phyloP scores from a whole-genome alignment of 2,329 filamentous ascomycete species.

The Fusarium dimerum region DNA sequence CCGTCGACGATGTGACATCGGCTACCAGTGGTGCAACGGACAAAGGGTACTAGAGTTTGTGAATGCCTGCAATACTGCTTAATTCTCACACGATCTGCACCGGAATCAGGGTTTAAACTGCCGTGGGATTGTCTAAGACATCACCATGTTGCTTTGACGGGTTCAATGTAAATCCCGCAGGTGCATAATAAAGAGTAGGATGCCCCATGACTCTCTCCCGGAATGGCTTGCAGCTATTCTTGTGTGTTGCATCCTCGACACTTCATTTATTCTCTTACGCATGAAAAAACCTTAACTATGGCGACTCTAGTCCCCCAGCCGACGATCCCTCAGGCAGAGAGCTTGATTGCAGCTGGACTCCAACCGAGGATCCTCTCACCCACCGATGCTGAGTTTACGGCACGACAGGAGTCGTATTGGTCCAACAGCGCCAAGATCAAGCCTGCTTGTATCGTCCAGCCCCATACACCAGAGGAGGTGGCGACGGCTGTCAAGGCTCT shows the following conservation, averaged over 20 bases:
- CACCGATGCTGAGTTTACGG: constrained; percentile 8
- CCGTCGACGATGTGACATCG: too few species aligned
- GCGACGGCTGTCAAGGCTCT: constrained; percentile 9
- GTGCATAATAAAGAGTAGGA: neutral
- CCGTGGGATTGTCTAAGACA: too few species aligned
- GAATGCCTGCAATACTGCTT: too few species aligned
- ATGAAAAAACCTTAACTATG: constrained; percentile 4
- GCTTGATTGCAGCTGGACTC: constrained; percentile 12
- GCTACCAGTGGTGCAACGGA: too few species aligned
- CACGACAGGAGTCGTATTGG: constrained; percentile 21
- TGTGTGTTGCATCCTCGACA: too few species aligned
- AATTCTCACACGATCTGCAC: too few species aligned
- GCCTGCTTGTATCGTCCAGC: constrained; percentile 15
- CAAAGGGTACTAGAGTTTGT: too few species aligned
- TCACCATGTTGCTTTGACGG: too few species aligned
- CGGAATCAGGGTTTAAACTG: too few species aligned
- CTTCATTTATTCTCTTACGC: too few species aligned
- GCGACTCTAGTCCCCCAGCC: neutral
- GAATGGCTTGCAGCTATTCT: too few species aligned
- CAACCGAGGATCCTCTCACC: constrained; percentile 7
- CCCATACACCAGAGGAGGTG: constrained; percentile 11
- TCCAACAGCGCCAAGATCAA: constrained; percentile 20
- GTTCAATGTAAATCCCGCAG: too few species aligned
- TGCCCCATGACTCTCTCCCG: neutral
- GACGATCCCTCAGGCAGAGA: constrained; percentile 5